phyloP scores from a whole-genome alignment of 2,329 filamentous ascomycete species.

The Lasiodiplodia sp. region DNA sequence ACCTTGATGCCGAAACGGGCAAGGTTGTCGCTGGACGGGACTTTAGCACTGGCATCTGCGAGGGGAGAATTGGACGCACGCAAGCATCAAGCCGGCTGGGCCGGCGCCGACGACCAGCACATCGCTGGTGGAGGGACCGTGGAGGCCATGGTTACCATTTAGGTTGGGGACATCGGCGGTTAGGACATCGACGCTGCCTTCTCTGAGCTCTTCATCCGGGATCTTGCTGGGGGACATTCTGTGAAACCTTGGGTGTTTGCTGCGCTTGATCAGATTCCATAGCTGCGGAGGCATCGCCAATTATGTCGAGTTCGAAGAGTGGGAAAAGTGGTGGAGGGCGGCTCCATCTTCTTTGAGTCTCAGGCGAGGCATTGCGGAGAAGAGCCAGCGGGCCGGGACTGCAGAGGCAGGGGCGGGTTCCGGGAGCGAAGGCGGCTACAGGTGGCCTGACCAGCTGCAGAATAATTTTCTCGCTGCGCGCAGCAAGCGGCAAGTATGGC shows the following conservation, averaged over 20 bases:
- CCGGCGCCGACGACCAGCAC: conserved; percentile 53
- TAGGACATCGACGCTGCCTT: conserved; percentile 35
- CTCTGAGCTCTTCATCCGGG: conserved; percentile 37
- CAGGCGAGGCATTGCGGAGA: conserved; percentile 8
- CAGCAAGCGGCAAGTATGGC: conserved; percentile 22
- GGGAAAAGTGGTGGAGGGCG: conserved; percentile 28
- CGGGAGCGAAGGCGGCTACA: background rate
- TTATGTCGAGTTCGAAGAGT: conserved; percentile 26
- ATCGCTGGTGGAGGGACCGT: conserved; percentile 43
- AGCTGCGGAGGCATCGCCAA: conserved; percentile 29
- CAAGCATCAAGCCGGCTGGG: conserved; percentile 53
- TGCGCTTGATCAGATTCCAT: conserved; percentile 33
- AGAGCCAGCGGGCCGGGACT: background rate
- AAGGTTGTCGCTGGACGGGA: conserved; percentile 57
- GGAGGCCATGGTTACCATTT: conserved; percentile 27
- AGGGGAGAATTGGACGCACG: conserved; percentile 36
- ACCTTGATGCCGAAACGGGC: conserved; percentile 71
- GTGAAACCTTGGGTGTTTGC: conserved; percentile 35
- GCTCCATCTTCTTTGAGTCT: conserved; percentile 13
- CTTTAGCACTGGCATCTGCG: conserved; percentile 19
- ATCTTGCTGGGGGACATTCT: conserved; percentile 45
- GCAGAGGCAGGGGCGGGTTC: conserved; percentile 12
- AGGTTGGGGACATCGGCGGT: conserved; percentile 28
- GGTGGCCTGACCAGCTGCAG: conserved; percentile 24
- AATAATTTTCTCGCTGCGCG: conserved; percentile 15